Evolutionary conservation across 352 stramenopile species (phyloP).

Genomic region (Phytophthora brassicae): DNA sequence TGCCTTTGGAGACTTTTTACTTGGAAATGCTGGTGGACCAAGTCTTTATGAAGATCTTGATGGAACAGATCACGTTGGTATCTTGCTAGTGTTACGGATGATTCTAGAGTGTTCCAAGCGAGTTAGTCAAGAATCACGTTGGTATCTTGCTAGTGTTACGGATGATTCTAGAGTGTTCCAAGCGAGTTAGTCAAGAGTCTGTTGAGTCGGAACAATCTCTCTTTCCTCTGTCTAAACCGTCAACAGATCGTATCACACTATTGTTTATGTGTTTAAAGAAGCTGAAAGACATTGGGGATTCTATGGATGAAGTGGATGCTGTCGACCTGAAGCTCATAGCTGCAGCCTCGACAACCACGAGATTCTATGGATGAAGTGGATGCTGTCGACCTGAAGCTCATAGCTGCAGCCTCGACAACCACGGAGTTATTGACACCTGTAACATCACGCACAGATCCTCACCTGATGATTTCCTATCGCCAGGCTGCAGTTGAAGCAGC

Average conservation of each 20-base stretch:
- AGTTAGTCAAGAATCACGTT: slow-evolving; percentile 40
- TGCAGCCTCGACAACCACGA: slow-evolving; percentile 30
- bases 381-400: slow-evolving; percentile 55
- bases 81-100: slow-evolving; percentile 72
- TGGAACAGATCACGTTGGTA: slow-evolving; percentile 68
- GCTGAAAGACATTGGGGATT: slow-evolving; percentile 50
- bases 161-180: slow-evolving; percentile 79
- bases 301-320: slow-evolving; percentile 6
- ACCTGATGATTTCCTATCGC: slow-evolving; percentile 16
- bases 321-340: slow-evolving; percentile 68
- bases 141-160: slow-evolving; percentile 65
- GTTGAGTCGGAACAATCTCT: slow-evolving; percentile 22
- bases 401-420: slow-evolving; percentile 42
- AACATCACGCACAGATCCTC: slow-evolving; percentile 12
- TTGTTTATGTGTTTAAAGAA: slow-evolving; percentile 84
- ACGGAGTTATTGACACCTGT: slow-evolving; percentile 43
- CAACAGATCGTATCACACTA: slow-evolving; percentile 58
- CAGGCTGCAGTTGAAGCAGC: slow-evolving; percentile 46
- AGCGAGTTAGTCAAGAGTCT: slow-evolving; percentile 37
- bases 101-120: slow-evolving; percentile 79
- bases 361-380: slow-evolving; percentile 36
- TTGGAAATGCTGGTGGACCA: slow-evolving; percentile 24
- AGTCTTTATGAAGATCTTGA: slow-evolving; percentile 60
- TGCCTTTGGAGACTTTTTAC: slow-evolving; percentile 58
- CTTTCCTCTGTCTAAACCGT: slow-evolving; percentile 56